Conservation (phyloP, 2,329 filamentous ascomycete species). For the Phaeosphaeriaceae sp. region DNA sequence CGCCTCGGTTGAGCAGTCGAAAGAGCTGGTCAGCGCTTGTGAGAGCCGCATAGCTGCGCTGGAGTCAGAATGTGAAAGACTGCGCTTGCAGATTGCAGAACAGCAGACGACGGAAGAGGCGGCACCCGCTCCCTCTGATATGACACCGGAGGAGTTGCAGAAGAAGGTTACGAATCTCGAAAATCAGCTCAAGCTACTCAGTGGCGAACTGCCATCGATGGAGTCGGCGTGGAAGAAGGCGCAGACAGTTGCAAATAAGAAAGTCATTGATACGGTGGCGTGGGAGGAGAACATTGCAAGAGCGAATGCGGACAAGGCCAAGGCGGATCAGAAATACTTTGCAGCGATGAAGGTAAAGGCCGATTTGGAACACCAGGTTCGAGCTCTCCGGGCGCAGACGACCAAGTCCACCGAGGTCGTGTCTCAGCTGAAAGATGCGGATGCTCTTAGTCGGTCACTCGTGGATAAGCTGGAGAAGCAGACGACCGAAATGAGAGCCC, state of each 20-base stretch:
- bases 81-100: constrained; percentile 65
- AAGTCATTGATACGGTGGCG: constrained; percentile 76
- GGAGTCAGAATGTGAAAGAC: constrained; percentile 80
- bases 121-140: constrained; percentile 59
- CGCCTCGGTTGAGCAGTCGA: constrained; percentile 73
- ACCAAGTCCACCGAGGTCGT: constrained; percentile 93
- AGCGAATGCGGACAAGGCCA: constrained; percentile 86
- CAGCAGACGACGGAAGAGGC: constrained; percentile 29
- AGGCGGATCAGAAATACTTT: constrained; percentile 98
- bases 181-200: constrained; percentile 82
- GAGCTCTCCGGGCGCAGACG: constrained; percentile 80
- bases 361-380: constrained; percentile 79
- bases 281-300: constrained; percentile 80
- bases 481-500: constrained; percentile 79
- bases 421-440: constrained; percentile 88
- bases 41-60: constrained; percentile 81
- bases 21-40: constrained; percentile 79
- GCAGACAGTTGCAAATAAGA: constrained; percentile 82
- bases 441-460: constrained; percentile 76
- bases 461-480: constrained; percentile 91
- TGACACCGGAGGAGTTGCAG: constrained; percentile 75
- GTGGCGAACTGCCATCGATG: constrained; percentile 86
- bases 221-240: constrained; percentile 91
- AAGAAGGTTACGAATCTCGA: constrained; percentile 76
- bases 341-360: constrained; percentile 94